phyloP scores from a whole-genome alignment of 345 rosid genomes.

The Pugionium cornutum region DNA sequence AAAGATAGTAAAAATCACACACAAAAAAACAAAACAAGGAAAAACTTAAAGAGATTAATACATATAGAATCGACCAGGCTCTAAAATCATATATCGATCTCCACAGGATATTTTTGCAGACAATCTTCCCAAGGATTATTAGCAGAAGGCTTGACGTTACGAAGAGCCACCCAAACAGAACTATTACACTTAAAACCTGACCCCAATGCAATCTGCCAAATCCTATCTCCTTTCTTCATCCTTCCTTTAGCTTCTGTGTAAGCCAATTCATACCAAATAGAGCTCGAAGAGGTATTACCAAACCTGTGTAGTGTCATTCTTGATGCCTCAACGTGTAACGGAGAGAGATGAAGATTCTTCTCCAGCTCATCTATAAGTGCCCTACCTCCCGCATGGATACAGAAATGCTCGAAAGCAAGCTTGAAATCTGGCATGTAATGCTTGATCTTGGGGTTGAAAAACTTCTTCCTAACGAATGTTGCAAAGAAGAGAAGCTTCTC shows the following conservation, averaged over 20 bases:
- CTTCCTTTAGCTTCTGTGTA: constrained; percentile 62
- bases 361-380: constrained; percentile 60
- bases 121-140: constrained; percentile 60
- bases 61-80: too few species aligned
- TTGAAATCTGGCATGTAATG: constrained; percentile 52
- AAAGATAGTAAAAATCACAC: too few species aligned
- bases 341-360: constrained; percentile 51
- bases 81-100: constrained; percentile 32
- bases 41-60: too few species aligned
- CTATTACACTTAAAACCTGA: constrained; percentile 74
- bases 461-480: constrained; percentile 45
- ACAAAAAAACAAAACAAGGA: too few species aligned
- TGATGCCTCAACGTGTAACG: constrained; percentile 63
- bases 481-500: constrained; percentile 55
- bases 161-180: constrained; percentile 50
- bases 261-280: constrained; percentile 65
- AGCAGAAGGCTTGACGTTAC: constrained; percentile 41
- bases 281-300: constrained; percentile 66
- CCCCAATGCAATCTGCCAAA: constrained; percentile 70
- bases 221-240: constrained; percentile 53
- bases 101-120: constrained; percentile 41
- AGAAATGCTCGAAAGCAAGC: constrained; percentile 67
- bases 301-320: constrained; percentile 65
- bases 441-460: constrained; percentile 47
- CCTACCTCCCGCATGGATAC: constrained; percentile 67